phyloP scores from a whole-genome alignment of 306 rosid species.

The Aeschynomene evenia region DNA sequence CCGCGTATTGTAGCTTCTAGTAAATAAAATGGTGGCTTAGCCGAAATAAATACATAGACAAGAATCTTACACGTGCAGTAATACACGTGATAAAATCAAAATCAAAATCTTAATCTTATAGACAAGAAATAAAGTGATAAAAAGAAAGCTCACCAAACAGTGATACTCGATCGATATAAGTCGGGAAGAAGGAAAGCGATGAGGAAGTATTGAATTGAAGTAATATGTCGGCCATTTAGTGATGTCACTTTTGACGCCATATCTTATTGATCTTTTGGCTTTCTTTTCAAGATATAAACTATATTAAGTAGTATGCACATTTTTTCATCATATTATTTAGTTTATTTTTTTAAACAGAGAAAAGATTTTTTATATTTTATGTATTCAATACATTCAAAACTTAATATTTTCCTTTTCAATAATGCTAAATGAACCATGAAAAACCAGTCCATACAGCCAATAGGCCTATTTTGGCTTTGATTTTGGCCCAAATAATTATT shows the following conservation, averaged over 20 bases:
- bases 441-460: too few relatives aligned
- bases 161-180: neutral
- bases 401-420: too few relatives aligned
- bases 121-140: neutral
- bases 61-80: neutral
- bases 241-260: neutral
- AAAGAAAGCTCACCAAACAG: constrained; percentile 32
- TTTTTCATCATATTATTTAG: too few relatives aligned
- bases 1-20: neutral
- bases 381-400: too few relatives aligned
- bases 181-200: constrained; percentile 18
- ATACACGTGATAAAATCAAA: neutral
- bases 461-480: too few relatives aligned
- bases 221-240: constrained; percentile 52
- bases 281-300: neutral
- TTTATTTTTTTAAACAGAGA: too few relatives aligned
- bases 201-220: neutral
- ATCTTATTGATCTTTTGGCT: neutral
- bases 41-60: constrained; percentile 6
- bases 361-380: too few relatives aligned
- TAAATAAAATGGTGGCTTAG: neutral
- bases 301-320: neutral
- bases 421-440: too few relatives aligned
- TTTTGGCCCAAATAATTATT: too few relatives aligned
- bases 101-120: neutral